phyloP scores from a whole-genome alignment of 345 rosid genomes.

The Aurinia saxatilis region DNA sequence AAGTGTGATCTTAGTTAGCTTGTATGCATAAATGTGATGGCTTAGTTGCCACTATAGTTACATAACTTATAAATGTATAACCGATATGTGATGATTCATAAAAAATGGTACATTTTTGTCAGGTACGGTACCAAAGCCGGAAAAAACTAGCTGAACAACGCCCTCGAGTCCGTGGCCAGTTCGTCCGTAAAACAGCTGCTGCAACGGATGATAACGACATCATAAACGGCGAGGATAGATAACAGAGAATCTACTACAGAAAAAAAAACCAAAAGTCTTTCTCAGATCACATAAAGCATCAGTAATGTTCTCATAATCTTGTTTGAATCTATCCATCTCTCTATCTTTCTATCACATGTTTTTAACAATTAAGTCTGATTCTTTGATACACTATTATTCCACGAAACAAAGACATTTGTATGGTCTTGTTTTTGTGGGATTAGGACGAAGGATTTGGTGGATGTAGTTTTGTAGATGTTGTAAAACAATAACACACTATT shows the following conservation, averaged over 20 bases:
- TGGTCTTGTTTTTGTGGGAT: constrained; percentile 12
- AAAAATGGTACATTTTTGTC: too few species aligned
- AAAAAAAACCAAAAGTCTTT: background rate
- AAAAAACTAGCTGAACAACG: constrained; percentile 66
- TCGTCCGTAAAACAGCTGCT: constrained; percentile 37
- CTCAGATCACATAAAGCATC: background rate
- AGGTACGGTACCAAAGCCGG: constrained; percentile 75
- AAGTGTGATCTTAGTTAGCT: too few species aligned
- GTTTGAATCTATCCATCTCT: constrained; percentile 6
- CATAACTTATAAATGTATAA: too few species aligned
- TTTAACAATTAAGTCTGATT: constrained; percentile 24
- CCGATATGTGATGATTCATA: too few species aligned
- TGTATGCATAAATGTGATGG: too few species aligned
- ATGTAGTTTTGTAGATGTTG: constrained; percentile 18
- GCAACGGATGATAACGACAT: constrained; percentile 18
- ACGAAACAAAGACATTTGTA: constrained; percentile 11
- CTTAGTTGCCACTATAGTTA: too few species aligned
- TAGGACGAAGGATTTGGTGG: constrained; percentile 21
- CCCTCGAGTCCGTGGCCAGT: constrained; percentile 63
- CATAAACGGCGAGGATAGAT: constrained; percentile 16
- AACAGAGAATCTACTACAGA: constrained; percentile 11
- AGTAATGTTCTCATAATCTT: constrained; percentile 17
- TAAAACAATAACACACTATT: constrained; percentile 23
- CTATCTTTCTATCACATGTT: constrained; percentile 3
- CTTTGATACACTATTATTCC: constrained; percentile 13